Evolutionary conservation across 768 basidiomycete genomes (phyloP).

Genomic region (Tylopilus intermedius): DNA sequence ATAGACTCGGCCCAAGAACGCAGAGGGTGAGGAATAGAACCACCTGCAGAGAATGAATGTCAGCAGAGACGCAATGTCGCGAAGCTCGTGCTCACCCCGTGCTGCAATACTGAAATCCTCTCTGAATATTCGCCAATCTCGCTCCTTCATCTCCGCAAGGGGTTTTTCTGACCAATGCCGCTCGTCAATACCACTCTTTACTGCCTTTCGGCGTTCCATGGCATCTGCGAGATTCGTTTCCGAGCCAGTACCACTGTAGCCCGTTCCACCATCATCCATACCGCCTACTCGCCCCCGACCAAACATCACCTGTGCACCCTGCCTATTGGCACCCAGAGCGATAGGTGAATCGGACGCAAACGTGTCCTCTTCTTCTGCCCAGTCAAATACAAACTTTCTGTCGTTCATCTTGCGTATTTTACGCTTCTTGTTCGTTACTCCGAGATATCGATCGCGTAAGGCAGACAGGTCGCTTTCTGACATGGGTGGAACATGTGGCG

Average conservation of each 20-base stretch:
- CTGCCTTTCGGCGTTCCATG: slow-evolving; percentile 77
- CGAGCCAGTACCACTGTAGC: slow-evolving; percentile 28
- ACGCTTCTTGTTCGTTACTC: slow-evolving; percentile 90
- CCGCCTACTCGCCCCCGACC: slow-evolving; percentile 80
- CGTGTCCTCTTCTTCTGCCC: slow-evolving; percentile 96
- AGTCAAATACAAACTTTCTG: slow-evolving; percentile 98
- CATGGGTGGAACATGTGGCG: slow-evolving; percentile 57
- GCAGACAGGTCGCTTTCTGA: slow-evolving; percentile 74
- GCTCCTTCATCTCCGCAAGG: slow-evolving; percentile 85
- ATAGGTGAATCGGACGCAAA: slow-evolving; percentile 72
- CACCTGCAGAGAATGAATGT: slow-evolving; percentile 48
- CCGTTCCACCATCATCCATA: slow-evolving; percentile 71
- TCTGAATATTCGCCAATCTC: slow-evolving; percentile 98
- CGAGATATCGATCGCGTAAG: slow-evolving; percentile 90
- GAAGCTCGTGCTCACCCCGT: slow-evolving; percentile 50
- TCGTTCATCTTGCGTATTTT: slow-evolving; percentile 94
- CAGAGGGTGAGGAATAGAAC: slow-evolving; percentile 88
- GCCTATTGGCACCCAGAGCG: slow-evolving; percentile 63
- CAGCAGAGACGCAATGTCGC: not conserved
- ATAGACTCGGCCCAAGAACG: slow-evolving; percentile 87
- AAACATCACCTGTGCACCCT: slow-evolving; percentile 86
- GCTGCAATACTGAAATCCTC: slow-evolving; percentile 98
- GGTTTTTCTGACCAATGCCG: slow-evolving; percentile 97
- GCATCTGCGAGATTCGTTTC: slow-evolving; percentile 69
- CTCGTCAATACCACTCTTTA: slow-evolving; percentile 82